These are phyloP conservation scores for Rhodamnia rubescens DNA, from an alignment of 345 rosid genomes.

Conservation along the genomic window DNA sequence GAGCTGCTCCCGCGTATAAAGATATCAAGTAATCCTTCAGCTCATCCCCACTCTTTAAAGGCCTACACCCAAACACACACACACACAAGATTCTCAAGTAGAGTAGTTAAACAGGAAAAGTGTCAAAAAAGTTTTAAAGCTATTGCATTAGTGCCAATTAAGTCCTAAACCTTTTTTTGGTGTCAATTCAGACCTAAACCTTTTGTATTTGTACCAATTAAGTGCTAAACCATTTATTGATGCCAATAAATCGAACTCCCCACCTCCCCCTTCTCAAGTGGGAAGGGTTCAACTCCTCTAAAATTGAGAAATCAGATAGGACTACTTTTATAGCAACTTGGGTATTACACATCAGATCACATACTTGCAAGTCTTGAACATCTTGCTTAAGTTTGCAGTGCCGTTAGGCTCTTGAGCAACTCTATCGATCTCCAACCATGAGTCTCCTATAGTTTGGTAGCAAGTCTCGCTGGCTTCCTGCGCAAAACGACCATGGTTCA, in stretches of 20 bases:
- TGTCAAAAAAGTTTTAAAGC: too few relatives aligned
- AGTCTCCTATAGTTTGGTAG: constrained; percentile 28
- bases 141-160: too few relatives aligned
- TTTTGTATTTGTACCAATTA: too few relatives aligned
- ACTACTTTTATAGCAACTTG: background rate
- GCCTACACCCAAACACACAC: background rate
- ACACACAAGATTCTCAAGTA: too few relatives aligned
- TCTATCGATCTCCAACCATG: constrained; percentile 52
- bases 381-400: constrained; percentile 30
- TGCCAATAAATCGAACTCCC: too few relatives aligned
- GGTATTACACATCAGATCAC: background rate
- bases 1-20: constrained; percentile 19
- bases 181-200: too few relatives aligned
- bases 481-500: background rate
- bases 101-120: too few relatives aligned
- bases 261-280: too few relatives aligned
- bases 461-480: constrained; percentile 56
- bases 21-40: constrained; percentile 12
- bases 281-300: background rate
- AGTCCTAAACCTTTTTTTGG: too few relatives aligned
- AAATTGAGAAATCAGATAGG: background rate
- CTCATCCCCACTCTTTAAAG: background rate
- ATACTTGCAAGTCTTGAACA: constrained; percentile 57
- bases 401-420: constrained; percentile 45
- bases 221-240: too few relatives aligned